Evolutionary conservation across 2,329 filamentous ascomycete genomes (phyloP).

Genomic region (Elsinoe fawcettii): DNA sequence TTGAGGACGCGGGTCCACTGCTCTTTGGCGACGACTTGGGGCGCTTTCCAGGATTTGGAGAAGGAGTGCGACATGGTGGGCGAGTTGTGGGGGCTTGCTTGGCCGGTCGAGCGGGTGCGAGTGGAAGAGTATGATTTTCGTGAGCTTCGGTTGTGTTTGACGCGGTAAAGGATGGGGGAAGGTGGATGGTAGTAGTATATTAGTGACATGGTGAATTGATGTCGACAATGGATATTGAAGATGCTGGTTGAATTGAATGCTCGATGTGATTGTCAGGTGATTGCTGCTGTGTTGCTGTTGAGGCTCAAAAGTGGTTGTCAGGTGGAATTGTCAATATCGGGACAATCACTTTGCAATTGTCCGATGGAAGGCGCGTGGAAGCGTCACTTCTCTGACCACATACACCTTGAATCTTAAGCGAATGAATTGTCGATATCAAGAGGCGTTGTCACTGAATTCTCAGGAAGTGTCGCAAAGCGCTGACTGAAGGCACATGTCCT

Average conservation of each 20-base stretch:
- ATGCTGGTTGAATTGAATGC: not conserved
- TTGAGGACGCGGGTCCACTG: constrained; percentile 20
- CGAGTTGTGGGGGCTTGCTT: not conserved
- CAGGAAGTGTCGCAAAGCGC: not conserved
- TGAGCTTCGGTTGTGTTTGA: not conserved
- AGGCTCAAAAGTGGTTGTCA: not conserved
- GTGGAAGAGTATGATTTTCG: not conserved
- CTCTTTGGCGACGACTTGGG: constrained; percentile 17
- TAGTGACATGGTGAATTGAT: constrained; percentile 2
- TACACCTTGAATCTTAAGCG: not conserved
- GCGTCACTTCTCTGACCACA: not conserved
- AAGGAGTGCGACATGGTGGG: constrained; percentile 15
- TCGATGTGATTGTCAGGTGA: not conserved
- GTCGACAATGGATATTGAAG: constrained; percentile 9
- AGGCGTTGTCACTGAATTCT: not conserved
- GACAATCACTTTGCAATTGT: not conserved
- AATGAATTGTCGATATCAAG: not conserved
- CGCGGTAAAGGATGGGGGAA: not conserved
- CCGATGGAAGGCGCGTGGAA: not conserved
- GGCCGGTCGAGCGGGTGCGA: not conserved
- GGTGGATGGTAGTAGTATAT: not conserved
- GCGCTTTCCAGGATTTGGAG: constrained; percentile 20
- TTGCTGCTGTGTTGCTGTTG: not conserved
- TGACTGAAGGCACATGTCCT: constrained; percentile 4
- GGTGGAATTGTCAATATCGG: not conserved